phyloP scores from a whole-genome alignment of 2,329 filamentous ascomycete species.

The Arachnopeziza araneosa region DNA sequence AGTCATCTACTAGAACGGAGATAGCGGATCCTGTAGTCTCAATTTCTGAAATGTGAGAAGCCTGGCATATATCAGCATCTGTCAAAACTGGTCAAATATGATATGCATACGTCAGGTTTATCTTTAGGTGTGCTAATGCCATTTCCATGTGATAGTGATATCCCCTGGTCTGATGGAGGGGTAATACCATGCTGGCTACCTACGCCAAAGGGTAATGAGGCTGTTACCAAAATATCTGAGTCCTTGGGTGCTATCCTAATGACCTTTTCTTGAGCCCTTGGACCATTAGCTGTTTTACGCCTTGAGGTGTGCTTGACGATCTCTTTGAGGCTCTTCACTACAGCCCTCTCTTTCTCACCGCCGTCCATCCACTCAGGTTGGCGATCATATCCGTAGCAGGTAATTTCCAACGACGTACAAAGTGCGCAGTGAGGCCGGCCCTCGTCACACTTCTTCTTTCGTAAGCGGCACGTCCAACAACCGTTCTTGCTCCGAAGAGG shows the following conservation, averaged over 20 bases:
- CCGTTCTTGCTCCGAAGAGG: constrained; percentile 33
- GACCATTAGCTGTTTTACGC: constrained; percentile 35
- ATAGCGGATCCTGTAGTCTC: neutral
- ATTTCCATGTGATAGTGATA: neutral
- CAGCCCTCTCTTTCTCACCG: constrained; percentile 37
- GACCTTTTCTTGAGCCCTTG: constrained; percentile 5
- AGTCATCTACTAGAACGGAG: constrained; percentile 12
- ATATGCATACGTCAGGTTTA: neutral
- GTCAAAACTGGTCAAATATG: neutral
- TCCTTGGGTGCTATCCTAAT: constrained; percentile 17
- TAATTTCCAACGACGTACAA: constrained; percentile 54
- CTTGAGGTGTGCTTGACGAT: constrained; percentile 43
- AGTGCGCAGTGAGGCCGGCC: constrained; percentile 53
- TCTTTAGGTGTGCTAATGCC: neutral
- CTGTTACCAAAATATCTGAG: constrained; percentile 2
- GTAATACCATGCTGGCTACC: neutral
- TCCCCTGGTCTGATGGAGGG: neutral
- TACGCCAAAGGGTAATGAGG: neutral
- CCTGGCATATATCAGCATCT: neutral
- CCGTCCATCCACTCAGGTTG: constrained; percentile 33
- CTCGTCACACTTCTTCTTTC: constrained; percentile 63
- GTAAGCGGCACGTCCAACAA: constrained; percentile 60
- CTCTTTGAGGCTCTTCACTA: constrained; percentile 48
- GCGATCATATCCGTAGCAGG: constrained; percentile 46
- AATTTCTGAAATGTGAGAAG: neutral